These are phyloP conservation scores for Fragilaria radians DNA, from an alignment of 108 stramenopile genomes.

Conservation along the genomic window DNA sequence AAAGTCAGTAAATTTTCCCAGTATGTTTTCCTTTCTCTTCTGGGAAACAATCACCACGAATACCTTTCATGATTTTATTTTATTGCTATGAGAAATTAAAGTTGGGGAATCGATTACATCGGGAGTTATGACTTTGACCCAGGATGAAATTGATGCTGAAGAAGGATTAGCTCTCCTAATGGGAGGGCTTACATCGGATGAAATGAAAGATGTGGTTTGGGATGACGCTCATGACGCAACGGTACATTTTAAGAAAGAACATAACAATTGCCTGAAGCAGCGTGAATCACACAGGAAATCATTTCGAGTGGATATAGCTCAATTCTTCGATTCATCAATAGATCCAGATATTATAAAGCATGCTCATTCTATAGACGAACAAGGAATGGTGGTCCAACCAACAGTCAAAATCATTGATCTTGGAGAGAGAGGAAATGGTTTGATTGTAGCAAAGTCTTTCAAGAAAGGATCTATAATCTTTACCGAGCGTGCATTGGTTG, in stretches of 20 bases:
- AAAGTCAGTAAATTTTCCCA: no score
- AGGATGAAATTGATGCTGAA: no score
- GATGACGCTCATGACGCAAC: neutral
- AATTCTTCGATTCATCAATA: neutral
- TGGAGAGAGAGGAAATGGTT: constrained; percentile 16
- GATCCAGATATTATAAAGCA: neutral
- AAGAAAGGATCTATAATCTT: constrained; percentile 25
- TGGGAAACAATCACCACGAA: no score
- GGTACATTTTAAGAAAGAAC: neutral
- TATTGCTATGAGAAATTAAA: no score
- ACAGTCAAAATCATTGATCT: constrained; percentile 18
- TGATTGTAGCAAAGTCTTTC: constrained; percentile 21
- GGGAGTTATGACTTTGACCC: no score
- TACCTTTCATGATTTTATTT: no score
- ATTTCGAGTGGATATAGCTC: neutral
- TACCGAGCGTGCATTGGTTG: constrained; percentile 27
- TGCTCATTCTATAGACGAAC: neutral
- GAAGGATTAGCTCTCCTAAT: constrained; percentile 5
- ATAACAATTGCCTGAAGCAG: neutral
- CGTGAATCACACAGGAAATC: neutral
- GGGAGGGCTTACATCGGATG: neutral
- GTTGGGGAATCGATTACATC: no score
- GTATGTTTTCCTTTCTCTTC: no score
- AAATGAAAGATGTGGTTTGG: neutral
- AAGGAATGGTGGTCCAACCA: constrained; percentile 4